Conservation (phyloP, 768 basidiomycete genomes). For the Pulveroboletus sp. region DNA sequence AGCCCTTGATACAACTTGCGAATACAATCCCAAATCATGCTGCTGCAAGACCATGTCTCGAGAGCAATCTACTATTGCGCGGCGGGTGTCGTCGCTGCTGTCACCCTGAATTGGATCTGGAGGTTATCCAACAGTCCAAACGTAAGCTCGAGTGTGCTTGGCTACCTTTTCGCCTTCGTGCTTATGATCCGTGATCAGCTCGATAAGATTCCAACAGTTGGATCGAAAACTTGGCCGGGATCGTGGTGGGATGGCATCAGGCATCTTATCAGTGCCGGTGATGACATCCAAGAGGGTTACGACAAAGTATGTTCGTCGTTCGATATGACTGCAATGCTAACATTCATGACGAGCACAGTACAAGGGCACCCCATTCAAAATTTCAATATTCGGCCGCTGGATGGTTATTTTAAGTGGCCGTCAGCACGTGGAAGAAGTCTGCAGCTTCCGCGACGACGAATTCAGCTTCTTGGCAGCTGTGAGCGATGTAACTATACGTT, state of each 20-base stretch:
- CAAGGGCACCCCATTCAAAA: conserved; percentile 29
- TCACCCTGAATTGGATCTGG: neutral
- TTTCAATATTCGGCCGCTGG: conserved; percentile 33
- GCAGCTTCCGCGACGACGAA: conserved; percentile 36
- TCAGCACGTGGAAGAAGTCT: conserved; percentile 37
- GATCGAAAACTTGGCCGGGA: conserved; percentile 20
- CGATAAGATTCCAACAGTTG: conserved; percentile 30
- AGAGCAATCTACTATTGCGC: neutral
- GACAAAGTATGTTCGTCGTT: conserved; percentile 18
- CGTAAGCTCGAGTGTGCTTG: neutral
- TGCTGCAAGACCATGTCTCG: neutral
- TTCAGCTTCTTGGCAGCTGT: conserved; percentile 32
- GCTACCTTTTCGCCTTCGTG: too few species aligned
- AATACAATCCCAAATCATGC: neutral
- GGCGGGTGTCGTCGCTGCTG: neutral
- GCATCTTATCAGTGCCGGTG: conserved; percentile 14
- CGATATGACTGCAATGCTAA: neutral
- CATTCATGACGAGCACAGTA: conserved; percentile 14
- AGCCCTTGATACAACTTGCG: neutral
- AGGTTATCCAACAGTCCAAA: conserved; percentile 1
- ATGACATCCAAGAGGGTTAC: conserved; percentile 31
- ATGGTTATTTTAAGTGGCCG: conserved; percentile 33
- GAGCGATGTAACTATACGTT: neutral
- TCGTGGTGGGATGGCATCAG: conserved; percentile 25
- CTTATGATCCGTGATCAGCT: conserved; percentile 11